phyloP scores from a whole-genome alignment of 2,329 filamentous ascomycete species.

The Calonectria fujianensis region DNA sequence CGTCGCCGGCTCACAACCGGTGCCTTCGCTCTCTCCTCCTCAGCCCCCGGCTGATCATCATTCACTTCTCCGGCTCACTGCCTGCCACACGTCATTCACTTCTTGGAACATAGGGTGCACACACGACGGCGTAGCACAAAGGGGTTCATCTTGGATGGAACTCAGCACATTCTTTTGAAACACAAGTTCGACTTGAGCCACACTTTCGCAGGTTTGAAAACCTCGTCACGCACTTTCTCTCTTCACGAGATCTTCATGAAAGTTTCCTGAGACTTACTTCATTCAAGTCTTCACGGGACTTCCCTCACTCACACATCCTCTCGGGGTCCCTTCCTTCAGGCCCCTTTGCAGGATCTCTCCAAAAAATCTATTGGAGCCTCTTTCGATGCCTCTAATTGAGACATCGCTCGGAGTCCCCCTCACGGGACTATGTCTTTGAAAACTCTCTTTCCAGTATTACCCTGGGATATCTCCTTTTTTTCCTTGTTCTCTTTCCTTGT shows the following conservation, averaged over 20 bases:
- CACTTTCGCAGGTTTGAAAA: constrained; percentile 18
- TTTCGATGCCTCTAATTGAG: background rate
- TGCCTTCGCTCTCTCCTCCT: background rate
- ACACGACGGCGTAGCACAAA: constrained; percentile 3
- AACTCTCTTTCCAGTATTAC: too few species aligned
- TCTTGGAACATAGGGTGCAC: constrained; percentile 11
- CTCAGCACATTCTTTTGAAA: constrained; percentile 20
- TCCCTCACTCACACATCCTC: background rate
- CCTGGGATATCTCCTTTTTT: background rate
- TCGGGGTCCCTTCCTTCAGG: background rate
- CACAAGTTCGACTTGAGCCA: constrained; percentile 18
- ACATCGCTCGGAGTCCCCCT: background rate
- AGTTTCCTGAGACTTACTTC: background rate
- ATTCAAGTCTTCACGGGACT: background rate
- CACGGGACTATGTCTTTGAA: background rate
- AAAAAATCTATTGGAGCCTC: background rate
- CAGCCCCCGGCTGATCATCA: background rate
- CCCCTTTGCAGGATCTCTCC: background rate
- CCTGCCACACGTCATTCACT: constrained; percentile 15
- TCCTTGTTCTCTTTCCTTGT: background rate
- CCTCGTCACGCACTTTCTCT: background rate
- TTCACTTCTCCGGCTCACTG: background rate
- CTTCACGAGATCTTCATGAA: background rate
- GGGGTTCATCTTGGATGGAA: background rate
- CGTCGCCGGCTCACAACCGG: constrained; percentile 7